Evolutionary conservation across 192 early-diverging fungal genomes (phyloP).

Genomic region (Piromyces sp.): DNA sequence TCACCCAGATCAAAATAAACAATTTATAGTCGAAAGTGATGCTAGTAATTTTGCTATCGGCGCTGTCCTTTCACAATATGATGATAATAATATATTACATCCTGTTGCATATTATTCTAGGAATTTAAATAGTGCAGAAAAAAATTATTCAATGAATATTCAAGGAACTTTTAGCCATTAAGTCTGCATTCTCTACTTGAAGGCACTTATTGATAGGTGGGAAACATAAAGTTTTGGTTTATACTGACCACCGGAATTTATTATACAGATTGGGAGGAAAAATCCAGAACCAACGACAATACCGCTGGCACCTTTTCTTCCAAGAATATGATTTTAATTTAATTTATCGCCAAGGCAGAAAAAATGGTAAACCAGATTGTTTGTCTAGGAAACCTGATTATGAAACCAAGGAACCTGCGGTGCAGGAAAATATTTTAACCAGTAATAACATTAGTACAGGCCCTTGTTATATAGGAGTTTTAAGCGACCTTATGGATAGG

Average conservation of each 20-base stretch:
- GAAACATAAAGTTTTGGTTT: slow-evolving; percentile 6
- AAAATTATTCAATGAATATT: slow-evolving; percentile 13
- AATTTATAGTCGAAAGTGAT: slow-evolving; percentile 13
- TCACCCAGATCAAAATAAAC: slow-evolving; percentile 7
- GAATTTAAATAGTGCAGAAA: slow-evolving; percentile 3
- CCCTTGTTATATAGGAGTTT: too few species aligned
- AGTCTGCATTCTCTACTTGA: slow-evolving; percentile 15
- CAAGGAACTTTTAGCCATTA: slow-evolving; percentile 20
- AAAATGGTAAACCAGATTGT: slow-evolving; percentile 13
- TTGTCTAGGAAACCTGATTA: slow-evolving; percentile 1
- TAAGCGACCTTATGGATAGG: too few species aligned
- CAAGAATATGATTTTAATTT: slow-evolving; percentile 8
- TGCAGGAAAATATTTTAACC: too few species aligned
- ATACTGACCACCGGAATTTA: slow-evolving; percentile 21
- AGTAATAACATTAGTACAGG: too few species aligned
- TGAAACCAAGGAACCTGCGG: too few species aligned
- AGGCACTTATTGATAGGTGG: slow-evolving; percentile 10
- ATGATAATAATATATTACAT: not conserved
- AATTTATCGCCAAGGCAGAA: slow-evolving; percentile 7
- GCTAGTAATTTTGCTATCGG: slow-evolving; percentile 17
- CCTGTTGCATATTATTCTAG: slow-evolving; percentile 7
- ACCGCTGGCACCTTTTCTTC: slow-evolving; percentile 9
- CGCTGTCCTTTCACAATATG: slow-evolving; percentile 11
- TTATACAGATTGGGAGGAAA: slow-evolving; percentile 10
- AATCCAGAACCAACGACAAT: slow-evolving; percentile 11